Evolutionary conservation across 2,329 filamentous ascomycete species (phyloP), one percentile per base, ranked within the genome.

Genomic region (Alternaria ethzedia): DNA sequence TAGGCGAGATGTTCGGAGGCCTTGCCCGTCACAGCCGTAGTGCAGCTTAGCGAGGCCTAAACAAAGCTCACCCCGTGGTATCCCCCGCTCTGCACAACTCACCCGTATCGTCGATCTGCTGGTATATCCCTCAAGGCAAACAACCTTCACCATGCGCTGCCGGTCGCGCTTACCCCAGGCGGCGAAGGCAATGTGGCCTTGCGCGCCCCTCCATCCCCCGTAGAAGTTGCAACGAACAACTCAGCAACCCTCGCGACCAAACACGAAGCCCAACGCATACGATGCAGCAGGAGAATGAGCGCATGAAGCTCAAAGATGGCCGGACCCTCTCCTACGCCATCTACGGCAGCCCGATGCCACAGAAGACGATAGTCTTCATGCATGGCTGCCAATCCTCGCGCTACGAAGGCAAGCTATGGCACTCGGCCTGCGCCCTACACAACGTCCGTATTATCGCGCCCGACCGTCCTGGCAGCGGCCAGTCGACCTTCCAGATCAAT

Each of bases 301-400:
- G 63, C 30, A 54, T 78, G 21, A 70, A 60, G 43, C 73, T 79
- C 28, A 57, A 71, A 41, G 76, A 82, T 62, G 80, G 79, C 44
- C 81, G 83, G 36, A 77, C 65, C 11, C 70, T 84, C 4, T 80
- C 80, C n/a, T 84, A 79, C 66, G 80, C 82, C n/a, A 70, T 81
- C 54, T 84, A 83, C 66, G 83, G 83, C 46, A 72, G 70, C 11
- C 74, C 72, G 1, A 70, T 81, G 61, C 82, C 82, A 60, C 82
- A 81, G 28, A 68, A 59, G 5, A 75, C 72, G 12, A 64, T 85
- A 26, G 73, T 85, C 51, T 83, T 79, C 69, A 77, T 83, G 57
- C 82, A 85, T 59, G 80, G 82, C 45, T 80, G 79, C 50, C 81
- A 82, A 6, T 80, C 78, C 12, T 84, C 80, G 9, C 80, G 83